A percentile compares a stretch with the other conserved stretches of the same genome.
Evolutionary conservation across 2,329 filamentous ascomycete genomes (phyloP).

Genomic region (Fusarium sp.): DNA sequence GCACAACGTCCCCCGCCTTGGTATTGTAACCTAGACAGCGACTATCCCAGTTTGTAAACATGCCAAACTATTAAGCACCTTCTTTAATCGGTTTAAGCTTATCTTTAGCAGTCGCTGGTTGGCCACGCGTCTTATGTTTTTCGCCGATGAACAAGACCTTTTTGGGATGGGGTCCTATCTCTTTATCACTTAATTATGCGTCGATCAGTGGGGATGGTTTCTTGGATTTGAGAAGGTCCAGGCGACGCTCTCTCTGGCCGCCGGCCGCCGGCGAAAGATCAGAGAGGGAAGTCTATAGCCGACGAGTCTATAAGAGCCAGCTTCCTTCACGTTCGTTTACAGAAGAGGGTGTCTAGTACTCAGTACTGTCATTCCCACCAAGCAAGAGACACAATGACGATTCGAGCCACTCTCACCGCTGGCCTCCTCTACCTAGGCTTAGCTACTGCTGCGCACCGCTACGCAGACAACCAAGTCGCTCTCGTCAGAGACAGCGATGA

Average conservation of each 20-base stretch:
- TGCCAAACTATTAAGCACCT: conserved; percentile 15
- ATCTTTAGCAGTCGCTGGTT: background rate
- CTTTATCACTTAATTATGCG: conserved; percentile 15
- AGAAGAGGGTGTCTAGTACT: background rate
- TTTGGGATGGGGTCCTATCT: background rate
- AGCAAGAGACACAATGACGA: conserved; percentile 7
- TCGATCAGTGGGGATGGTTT: conserved; percentile 15
- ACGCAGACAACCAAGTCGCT: conserved; percentile 41
- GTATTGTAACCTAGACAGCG: conserved; percentile 3
- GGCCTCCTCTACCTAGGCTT: conserved; percentile 34
- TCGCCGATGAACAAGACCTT: background rate
- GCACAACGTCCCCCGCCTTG: conserved; percentile 15
- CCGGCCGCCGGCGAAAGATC: background rate
- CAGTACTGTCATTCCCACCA: background rate
- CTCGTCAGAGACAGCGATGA: conserved; percentile 35
- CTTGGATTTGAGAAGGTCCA: background rate
- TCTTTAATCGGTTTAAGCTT: conserved; percentile 24
- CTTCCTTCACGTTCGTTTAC: background rate
- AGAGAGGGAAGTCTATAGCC: background rate
- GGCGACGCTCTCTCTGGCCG: background rate
- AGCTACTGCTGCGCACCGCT: conserved; percentile 30
- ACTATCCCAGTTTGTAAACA: background rate
- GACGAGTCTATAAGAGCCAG: conserved; percentile 13
- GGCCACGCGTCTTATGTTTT: background rate
- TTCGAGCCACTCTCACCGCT: background rate